Percentiles rank a stretch among this genome's conserved stretches.
These are phyloP conservation scores for Hortaea werneckii DNA, from an alignment of 2,329 filamentous ascomycete genomes.

Conservation along the genomic window DNA sequence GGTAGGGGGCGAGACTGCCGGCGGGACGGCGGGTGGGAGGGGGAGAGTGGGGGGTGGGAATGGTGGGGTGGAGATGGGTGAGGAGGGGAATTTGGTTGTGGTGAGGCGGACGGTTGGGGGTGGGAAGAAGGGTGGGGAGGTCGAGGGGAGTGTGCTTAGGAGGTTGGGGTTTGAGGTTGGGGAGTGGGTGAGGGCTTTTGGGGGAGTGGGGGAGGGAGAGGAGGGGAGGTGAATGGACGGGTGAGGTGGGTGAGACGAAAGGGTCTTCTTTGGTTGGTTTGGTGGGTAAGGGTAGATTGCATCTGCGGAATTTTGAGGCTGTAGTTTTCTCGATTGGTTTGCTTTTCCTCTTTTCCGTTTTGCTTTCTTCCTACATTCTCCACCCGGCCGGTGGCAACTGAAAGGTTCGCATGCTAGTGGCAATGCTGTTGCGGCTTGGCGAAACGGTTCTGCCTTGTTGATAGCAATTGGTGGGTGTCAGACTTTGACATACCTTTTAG, in stretches of 20 bases:
- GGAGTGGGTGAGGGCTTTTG: conserved; percentile 55
- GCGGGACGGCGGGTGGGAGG: conserved; percentile 31
- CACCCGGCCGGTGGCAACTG: no score
- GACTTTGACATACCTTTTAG: no score
- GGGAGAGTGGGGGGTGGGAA: conserved; percentile 18
- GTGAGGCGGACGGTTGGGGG: conserved; percentile 29
- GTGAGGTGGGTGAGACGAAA: background rate
- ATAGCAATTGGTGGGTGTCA: background rate
- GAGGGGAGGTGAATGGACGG: conserved; percentile 4
- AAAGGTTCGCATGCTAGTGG: no score
- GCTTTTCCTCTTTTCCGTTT: no score
- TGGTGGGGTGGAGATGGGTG: conserved; percentile 29
- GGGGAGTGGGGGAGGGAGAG: conserved; percentile 2
- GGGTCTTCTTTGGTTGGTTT: no score
- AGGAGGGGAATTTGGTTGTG: conserved; percentile 31
- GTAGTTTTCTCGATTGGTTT: no score
- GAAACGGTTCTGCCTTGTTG: background rate
- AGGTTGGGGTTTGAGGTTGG: conserved; percentile 78
- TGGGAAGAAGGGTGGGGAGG: conserved; percentile 23
- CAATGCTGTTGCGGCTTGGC: background rate
- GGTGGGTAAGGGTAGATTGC: no score
- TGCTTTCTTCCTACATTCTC: no score
- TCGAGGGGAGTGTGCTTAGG: conserved; percentile 48
- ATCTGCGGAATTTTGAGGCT: no score
- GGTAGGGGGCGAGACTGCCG: conserved; percentile 33